phyloP scores from a whole-genome alignment of 345 rosid species.

The thale cress (Arabidopsis thaliana) region TAIR10.1 NC_003076.8:9698001-9698500 shows the following conservation, averaged over 20 bases:
- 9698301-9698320: constrained; percentile 53
- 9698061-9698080: constrained; percentile 56
- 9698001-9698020: too few species aligned
- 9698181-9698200: constrained; percentile 50
- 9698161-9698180: constrained; percentile 48
- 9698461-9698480: constrained; percentile 67
- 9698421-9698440: neutral
- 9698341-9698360: constrained; percentile 16
- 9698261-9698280: neutral
- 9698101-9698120: too few species aligned
- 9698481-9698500: constrained; percentile 65
- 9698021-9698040: too few species aligned
- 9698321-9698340: constrained; percentile 55
- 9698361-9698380: neutral
- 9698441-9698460: constrained; percentile 7
- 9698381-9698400: neutral
- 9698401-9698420: neutral
- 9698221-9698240: neutral
- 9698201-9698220: constrained; percentile 34
- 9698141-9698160: neutral
- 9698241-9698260: neutral
- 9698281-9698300: constrained; percentile 18
- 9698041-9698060: too few species aligned
- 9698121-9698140: neutral
- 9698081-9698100: neutral